Evolutionary conservation across 768 basidiomycete genomes (phyloP), one percentile per base, ranked within the genome.

Genomic region (Suillus variegatus): DNA sequence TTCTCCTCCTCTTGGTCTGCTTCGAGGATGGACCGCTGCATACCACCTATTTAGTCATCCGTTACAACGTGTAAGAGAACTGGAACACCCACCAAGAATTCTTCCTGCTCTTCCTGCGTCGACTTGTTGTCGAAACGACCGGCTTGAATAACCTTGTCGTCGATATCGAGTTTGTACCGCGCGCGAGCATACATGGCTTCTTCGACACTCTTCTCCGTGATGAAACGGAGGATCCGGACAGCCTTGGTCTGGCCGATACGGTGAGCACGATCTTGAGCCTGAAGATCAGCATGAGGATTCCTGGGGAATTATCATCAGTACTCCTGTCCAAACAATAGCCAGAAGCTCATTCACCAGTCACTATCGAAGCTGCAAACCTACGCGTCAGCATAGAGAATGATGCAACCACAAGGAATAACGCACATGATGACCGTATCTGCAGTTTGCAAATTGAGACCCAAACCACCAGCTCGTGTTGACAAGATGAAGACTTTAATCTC

Each of bases 201-300:
- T 79, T 99, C 97, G 28, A 99, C 95, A 68, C 95, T 97, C 82
- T 95, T 95, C 77, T 97, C 94, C 5, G 97, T 97, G 75, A 99
- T 96, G 77, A 99, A 93, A 67, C 97, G 89, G 68, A 99, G 83
- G 68, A 99, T 99, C 40, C 96, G 89, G 22, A 99, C 97, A 54
- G 95, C 93, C 78, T 96, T 97, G 65, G 97, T 99, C 75, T 99
- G 97, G 65, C 97, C 97, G 72, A 99, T 99, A 86, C 97, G 96
- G 85, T 99, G 97, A 13, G 94, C 94, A 84, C 96, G 94, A 87
- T 99, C 97, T 77, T 99, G 97, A 14, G 97, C 97, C 78, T 99
- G 97, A 67, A 99, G 81, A 89, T 99, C 97, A 60, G 97, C 97
- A 71, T 99, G 97, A 56, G 97, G 97, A 81, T 99, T 99, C 95